Evolutionary conservation across 2,329 filamentous ascomycete genomes (phyloP), one percentile per base, ranked within the genome.

Genomic region (Stenocarpella maydis): DNA sequence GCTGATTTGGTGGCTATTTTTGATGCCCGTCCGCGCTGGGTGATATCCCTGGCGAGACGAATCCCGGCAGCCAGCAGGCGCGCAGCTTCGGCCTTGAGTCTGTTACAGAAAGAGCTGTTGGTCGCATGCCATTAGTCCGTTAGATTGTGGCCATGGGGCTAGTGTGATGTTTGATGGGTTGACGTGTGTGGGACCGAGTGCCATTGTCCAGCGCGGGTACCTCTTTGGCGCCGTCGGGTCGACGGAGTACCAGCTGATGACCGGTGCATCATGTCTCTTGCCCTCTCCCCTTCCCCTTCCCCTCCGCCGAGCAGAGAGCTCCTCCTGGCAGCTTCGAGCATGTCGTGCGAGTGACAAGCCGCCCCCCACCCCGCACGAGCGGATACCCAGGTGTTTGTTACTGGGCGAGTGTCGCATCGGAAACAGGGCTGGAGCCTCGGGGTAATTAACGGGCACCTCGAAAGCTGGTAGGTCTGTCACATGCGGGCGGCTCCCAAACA

Each of bases 61-160:
- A 49, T 47, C 65, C 54, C 52, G 52, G 52, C 39, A 49, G 67
- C 49, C 58, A 49, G 28, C 21, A 6, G 28, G 39, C 39, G 39
- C 54, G 67, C 55, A 55, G 15, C 47, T 31, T 19, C 39, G 55
- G 55, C 55, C 47, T 68, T 47, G 60, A 49, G 60, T 53, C 47
- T 65, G 67, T 65, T 65, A 65, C 67, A 69, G 67, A 65, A 63
- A n/a, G 19, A 37, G 28, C 41, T 52, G 41, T 68, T 53, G 55
- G 49, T 37, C 49, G 39, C 67, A 64, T 64, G 50, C 65, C 53
- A 65, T 52, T 54, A 65, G 47, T 43, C 43, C 45, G 39, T 41
- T 53, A 41, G 49, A 45, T 34, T 67, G 55, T 49, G n/a, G n/a
- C 19, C 58, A 63, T 49, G 34, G 31, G 31, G 28, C 58, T 63